Evolutionary conservation across 2,329 filamentous ascomycete genomes (phyloP).

Genomic region (Salinomyces thailandicus): DNA sequence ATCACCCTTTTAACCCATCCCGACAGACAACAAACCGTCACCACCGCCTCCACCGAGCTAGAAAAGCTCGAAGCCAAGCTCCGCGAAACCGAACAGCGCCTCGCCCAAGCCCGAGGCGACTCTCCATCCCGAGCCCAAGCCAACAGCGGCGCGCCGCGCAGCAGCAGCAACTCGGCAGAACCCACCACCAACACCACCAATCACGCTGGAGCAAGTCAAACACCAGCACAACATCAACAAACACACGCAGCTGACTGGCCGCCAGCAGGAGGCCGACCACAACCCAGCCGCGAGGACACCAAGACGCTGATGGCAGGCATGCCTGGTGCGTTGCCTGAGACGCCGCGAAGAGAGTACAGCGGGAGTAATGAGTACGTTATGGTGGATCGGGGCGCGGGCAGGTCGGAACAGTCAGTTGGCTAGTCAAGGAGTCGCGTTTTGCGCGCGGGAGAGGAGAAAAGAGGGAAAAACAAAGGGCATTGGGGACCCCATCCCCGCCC

Average conservation of each 20-base stretch:
- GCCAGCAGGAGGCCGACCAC: slow-evolving; percentile 7
- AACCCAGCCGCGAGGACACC: slow-evolving; percentile 10
- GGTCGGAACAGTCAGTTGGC: not conserved
- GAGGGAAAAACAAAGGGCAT: not conserved
- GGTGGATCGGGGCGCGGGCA: slow-evolving; percentile 14
- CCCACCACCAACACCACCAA: not conserved
- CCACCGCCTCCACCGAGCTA: slow-evolving; percentile 65
- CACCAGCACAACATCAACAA: slow-evolving; percentile 17
- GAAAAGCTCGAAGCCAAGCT: slow-evolving; percentile 76
- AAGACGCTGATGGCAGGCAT: slow-evolving; percentile 16
- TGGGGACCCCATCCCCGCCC: no score
- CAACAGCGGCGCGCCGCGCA: slow-evolving; percentile 9
- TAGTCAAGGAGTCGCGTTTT: no score
- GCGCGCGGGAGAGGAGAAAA: no score
- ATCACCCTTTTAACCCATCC: not conserved
- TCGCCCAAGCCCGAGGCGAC: slow-evolving; percentile 33
- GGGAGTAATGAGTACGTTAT: slow-evolving; percentile 23
- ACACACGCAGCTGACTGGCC: slow-evolving; percentile 17
- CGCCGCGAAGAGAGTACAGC: slow-evolving; percentile 12
- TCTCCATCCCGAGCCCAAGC: slow-evolving; percentile 15
- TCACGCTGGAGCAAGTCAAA: slow-evolving; percentile 13
- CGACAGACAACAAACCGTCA: slow-evolving; percentile 69
- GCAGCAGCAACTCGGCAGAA: slow-evolving; percentile 7
- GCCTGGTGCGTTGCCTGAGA: slow-evolving; percentile 14
- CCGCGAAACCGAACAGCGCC: slow-evolving; percentile 71